Percentiles rank a stretch among this genome's conserved stretches.
Evolutionary conservation across 2,329 filamentous ascomycete genomes (phyloP).

Genomic region (Aaosphaeria pasadenensis): DNA sequence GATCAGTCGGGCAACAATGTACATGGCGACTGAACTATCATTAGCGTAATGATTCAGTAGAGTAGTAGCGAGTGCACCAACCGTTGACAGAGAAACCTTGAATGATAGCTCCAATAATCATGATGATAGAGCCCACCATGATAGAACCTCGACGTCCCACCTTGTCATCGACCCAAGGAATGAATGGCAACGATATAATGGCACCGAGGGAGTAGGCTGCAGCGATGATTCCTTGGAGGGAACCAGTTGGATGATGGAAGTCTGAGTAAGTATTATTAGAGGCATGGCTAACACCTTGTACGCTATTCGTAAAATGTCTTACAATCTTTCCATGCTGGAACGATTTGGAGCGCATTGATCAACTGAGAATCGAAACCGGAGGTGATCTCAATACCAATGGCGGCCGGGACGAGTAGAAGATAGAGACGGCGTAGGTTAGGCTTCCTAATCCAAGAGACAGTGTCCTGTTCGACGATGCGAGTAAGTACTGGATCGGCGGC

Average conservation of each 20-base stretch:
- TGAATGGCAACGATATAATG: slow-evolving; percentile 27
- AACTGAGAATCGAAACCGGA: slow-evolving; percentile 19
- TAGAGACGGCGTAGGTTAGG: slow-evolving; percentile 29
- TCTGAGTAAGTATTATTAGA: slow-evolving; percentile 3
- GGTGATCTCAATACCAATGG: slow-evolving; percentile 20
- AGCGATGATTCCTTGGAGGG: slow-evolving; percentile 37
- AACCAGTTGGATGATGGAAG: slow-evolving; percentile 26
- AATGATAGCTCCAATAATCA: slow-evolving; percentile 38
- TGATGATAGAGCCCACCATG: slow-evolving; percentile 38
- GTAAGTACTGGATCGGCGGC: slow-evolving; percentile 34
- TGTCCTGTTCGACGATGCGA: slow-evolving; percentile 36
- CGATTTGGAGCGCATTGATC: slow-evolving; percentile 19
- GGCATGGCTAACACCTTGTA: neutral
- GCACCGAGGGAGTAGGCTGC: slow-evolving; percentile 39
- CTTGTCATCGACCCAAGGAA: slow-evolving; percentile 33
- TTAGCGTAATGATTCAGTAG: no score
- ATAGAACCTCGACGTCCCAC: slow-evolving; percentile 40
- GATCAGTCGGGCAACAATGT: slow-evolving; percentile 56
- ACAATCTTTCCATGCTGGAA: slow-evolving; percentile 14
- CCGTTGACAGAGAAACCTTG: slow-evolving; percentile 12
- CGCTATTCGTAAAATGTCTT: neutral
- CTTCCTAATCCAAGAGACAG: slow-evolving; percentile 34
- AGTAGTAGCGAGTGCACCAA: neutral
- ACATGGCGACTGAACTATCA: slow-evolving; percentile 37
- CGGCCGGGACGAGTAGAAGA: slow-evolving; percentile 19